A percentile compares a stretch with the other conserved stretches of the same genome.
phyloP scores from a whole-genome alignment of 2,329 filamentous ascomycete genomes.

The Emmonsiellopsis sp. region DNA sequence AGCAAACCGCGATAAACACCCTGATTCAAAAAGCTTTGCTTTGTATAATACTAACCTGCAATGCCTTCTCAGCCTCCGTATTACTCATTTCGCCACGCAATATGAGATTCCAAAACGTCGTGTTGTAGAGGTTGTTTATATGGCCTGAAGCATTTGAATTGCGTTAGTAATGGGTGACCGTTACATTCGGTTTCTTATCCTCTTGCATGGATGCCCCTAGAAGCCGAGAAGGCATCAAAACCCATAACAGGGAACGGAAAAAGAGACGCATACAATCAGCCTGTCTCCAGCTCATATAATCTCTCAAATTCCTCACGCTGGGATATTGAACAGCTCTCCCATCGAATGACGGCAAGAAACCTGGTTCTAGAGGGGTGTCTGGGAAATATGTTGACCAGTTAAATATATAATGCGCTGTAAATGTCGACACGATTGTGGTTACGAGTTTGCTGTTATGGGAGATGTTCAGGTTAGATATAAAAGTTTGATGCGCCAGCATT shows the following conservation, averaged over 20 bases:
- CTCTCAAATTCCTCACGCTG: constrained; percentile 67
- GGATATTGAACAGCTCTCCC: constrained; percentile 88
- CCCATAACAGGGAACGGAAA: neutral
- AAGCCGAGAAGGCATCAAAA: too few species aligned
- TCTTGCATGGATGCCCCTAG: too few species aligned
- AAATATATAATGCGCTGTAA: constrained; percentile 82
- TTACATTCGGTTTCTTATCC: too few species aligned
- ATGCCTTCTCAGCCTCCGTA: constrained; percentile 68
- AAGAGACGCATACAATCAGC: constrained; percentile 69
- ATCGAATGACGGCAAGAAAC: constrained; percentile 76
- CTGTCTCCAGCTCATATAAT: constrained; percentile 96
- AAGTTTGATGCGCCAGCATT: neutral
- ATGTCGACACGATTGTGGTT: constrained; percentile 83
- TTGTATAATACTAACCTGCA: constrained; percentile 50
- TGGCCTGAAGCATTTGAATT: constrained; percentile 51
- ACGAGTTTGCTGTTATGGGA: constrained; percentile 66
- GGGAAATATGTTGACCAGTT: constrained; percentile 72
- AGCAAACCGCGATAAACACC: neutral
- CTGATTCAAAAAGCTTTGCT: neutral
- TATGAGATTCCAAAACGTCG: constrained; percentile 86
- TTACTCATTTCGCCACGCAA: constrained; percentile 65
- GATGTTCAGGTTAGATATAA: neutral
- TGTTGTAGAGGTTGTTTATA: constrained; percentile 98
- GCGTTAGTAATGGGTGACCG: too few species aligned
- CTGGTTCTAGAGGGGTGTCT: constrained; percentile 58